Evolutionary conservation across 768 basidiomycete species (phyloP).

Genomic region (Xanthoconium stramineum): DNA sequence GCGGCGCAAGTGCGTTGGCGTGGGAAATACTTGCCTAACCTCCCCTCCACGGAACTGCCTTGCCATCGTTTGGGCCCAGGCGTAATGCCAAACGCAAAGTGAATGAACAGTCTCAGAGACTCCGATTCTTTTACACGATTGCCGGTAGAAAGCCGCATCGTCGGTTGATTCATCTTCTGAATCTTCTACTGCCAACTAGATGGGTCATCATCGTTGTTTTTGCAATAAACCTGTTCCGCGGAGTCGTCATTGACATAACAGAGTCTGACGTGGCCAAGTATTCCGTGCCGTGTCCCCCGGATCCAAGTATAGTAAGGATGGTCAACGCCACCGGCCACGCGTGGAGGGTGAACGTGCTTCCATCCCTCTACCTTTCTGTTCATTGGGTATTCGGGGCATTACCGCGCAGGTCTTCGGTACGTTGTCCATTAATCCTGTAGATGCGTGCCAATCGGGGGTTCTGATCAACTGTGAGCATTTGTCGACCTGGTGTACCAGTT

Average conservation of each 20-base stretch:
- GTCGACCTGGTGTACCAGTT: too few relatives aligned
- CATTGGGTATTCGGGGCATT: not conserved
- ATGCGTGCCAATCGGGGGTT: not conserved
- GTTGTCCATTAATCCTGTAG: not conserved
- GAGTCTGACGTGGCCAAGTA: not conserved
- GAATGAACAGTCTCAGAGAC: too few relatives aligned
- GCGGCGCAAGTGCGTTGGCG: not conserved
- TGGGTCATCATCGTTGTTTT: not conserved
- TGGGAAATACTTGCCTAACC: conserved; percentile 13
- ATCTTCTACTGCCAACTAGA: not conserved
- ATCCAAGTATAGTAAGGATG: not conserved
- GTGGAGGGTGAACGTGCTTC: not conserved
- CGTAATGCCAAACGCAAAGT: not conserved
- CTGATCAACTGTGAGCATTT: too few relatives aligned
- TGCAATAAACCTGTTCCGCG: not conserved
- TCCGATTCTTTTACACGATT: too few relatives aligned
- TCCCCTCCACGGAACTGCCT: too few relatives aligned
- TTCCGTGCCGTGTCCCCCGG: not conserved
- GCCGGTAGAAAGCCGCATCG: not conserved
- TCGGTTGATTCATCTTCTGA: not conserved
- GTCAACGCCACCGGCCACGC: not conserved
- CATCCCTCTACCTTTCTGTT: not conserved
- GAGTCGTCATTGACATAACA: not conserved
- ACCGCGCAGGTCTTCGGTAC: not conserved
- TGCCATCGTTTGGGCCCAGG: not conserved